phyloP scores from a whole-genome alignment of 2,329 filamentous ascomycete genomes.

The Alternaria metachromatica region DNA sequence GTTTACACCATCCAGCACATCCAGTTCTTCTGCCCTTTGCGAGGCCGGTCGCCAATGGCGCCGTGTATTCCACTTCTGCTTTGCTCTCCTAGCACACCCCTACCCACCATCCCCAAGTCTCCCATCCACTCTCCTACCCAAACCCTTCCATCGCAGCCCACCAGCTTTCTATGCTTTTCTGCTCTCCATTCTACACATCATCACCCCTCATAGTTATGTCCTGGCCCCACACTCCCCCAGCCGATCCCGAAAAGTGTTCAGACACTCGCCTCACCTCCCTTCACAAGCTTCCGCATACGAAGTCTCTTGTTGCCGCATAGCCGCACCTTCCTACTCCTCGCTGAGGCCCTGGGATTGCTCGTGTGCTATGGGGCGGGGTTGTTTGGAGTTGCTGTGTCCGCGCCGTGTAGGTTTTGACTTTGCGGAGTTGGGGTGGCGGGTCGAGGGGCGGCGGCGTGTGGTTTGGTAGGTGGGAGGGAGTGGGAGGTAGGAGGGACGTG shows the following conservation, averaged over 20 bases:
- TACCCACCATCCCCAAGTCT: not conserved
- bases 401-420: constrained; percentile 22
- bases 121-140: not conserved
- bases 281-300: constrained; percentile 9
- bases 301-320: constrained; percentile 5
- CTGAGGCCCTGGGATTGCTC: constrained; percentile 17
- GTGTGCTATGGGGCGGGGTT: constrained; percentile 10
- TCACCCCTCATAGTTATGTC: constrained; percentile 16
- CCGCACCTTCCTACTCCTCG: constrained; percentile 15
- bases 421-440: constrained; percentile 12
- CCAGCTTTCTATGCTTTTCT: not conserved
- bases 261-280: constrained; percentile 14
- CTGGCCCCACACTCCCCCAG: constrained; percentile 2
- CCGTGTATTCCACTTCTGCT: not conserved
- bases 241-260: constrained; percentile 24
- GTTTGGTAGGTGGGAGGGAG: not conserved
- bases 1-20: not conserved
- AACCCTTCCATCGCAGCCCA: not conserved
- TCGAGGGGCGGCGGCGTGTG: constrained; percentile 1
- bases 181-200: not conserved
- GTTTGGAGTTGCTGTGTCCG: constrained; percentile 14
- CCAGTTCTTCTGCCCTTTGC: not conserved
- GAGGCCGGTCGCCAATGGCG: not conserved
- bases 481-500: not conserved
- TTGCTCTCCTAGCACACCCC: not conserved